Evolutionary conservation across 306 rosid species (phyloP), one percentile per base, ranked within the genome.

Genomic region (Citrullus colocynthis): DNA sequence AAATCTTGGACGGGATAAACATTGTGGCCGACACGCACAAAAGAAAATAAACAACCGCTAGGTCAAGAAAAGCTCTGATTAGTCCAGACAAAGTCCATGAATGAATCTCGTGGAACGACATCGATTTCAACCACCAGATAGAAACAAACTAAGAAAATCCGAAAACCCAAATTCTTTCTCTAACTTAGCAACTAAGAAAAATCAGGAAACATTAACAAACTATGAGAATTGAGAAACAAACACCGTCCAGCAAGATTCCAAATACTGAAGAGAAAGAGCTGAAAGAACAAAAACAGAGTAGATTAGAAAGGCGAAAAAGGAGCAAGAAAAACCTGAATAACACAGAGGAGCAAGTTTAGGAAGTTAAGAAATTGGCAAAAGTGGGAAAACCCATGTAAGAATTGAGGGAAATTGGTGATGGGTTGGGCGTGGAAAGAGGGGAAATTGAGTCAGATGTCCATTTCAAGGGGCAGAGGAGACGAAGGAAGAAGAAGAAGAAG

Each of bases 11-110:
- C 5, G 85, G 86, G 36, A 93, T 76, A 84, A 87, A 91, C 79
- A 81, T 79, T 82, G 82, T 44, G 69, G 86, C 76, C n/a, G 98
- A 90, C 17, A 83, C 79, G 37, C 88, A 92, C 8, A 96, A 81
- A 73, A 96, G 86, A 74, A 88, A 78, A 86, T 92, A 96, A 77
- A 90, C 98, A 41, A 93, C 0, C 75, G 49, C 72, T 61, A 96
- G 93, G 79, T 89, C 88, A 34, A 96, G 11, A 80, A 88, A 96
- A 28, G 96, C 92, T 76, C 89, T 83, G 56, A 88, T 49, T 37
- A 93, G 82, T 74, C 85, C 93, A 70, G 85, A 87, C 13, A 93
- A 78, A 9, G 87, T 86, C 99, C 99, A 96, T n/a, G 90, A 78
- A 83, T 84, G 91, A 82, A 66, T 74, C 82, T 87, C 88, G 71